These are phyloP conservation scores for Pisolithus tinctorius DNA, from an alignment of 768 basidiomycete genomes.

Conservation along the genomic window DNA sequence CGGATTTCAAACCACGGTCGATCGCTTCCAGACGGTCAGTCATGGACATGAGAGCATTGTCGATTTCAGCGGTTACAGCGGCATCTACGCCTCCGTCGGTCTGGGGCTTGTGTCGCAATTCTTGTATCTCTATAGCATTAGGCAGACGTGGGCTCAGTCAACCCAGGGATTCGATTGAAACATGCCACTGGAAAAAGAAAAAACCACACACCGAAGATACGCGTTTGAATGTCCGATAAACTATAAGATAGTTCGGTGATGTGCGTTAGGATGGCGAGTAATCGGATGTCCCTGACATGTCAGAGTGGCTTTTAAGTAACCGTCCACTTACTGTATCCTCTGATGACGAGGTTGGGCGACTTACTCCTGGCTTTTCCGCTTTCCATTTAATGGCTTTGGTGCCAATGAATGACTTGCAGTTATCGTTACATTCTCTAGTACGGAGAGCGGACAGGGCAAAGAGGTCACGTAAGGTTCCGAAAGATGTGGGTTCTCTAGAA, in stretches of 20 bases:
- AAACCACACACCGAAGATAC: constrained; percentile 66
- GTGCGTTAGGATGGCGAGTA: constrained; percentile 74
- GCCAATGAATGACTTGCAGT: constrained; percentile 43
- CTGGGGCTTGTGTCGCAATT: constrained; percentile 83
- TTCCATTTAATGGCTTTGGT: constrained; percentile 37
- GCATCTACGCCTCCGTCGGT: constrained; percentile 48
- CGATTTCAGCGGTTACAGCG: constrained; percentile 63
- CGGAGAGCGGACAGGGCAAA: constrained; percentile 19
- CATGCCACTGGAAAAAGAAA: background rate
- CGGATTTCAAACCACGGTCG: constrained; percentile 60
- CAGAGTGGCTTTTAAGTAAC: constrained; percentile 18
- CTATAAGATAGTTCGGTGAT: constrained; percentile 84
- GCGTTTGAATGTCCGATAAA: constrained; percentile 85
- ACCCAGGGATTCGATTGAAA: background rate
- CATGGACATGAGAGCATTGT: constrained; percentile 72
- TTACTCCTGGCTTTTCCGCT: constrained; percentile 62
- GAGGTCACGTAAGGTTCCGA: constrained; percentile 29
- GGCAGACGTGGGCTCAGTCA: constrained; percentile 7
- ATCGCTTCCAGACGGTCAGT: constrained; percentile 75
- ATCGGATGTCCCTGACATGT: constrained; percentile 56
- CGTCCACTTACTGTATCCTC: constrained; percentile 21
- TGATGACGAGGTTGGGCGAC: constrained; percentile 25
- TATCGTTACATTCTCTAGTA: constrained; percentile 66
- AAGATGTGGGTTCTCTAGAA: constrained; percentile 21
- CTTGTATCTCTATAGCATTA: constrained; percentile 69